Percentiles rank a stretch among this genome's conserved stretches.
Conservation (phyloP, 345 rosid species). For the Eucalyptus leucophloia region DNA sequence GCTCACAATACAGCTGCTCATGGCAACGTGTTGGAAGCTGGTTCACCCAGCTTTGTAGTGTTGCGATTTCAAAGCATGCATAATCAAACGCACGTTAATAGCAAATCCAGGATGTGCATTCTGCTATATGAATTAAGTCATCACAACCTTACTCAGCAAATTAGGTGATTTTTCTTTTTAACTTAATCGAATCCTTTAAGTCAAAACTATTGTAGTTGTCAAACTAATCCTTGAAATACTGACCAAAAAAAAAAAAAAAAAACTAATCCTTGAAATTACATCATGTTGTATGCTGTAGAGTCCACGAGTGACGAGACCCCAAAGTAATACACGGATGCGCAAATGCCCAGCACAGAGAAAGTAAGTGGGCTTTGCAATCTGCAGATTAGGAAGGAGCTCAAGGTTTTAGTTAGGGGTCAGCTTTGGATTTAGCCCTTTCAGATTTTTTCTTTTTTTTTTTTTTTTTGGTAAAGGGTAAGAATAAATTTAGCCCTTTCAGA, state of each 20-base stretch:
- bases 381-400: not conserved
- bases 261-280: not conserved
- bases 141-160: not conserved
- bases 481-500: not conserved
- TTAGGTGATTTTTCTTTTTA: no score
- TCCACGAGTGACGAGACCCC: not conserved
- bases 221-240: not conserved
- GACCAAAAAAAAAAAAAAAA: no score
- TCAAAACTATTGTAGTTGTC: not conserved
- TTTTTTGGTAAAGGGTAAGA: no score
- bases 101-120: not conserved
- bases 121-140: not conserved
- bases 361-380: not conserved
- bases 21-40: not conserved
- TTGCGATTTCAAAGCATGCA: not conserved
- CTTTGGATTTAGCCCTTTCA: not conserved
- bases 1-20: not conserved
- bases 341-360: not conserved
- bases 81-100: not conserved
- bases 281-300: not conserved
- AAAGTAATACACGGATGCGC: fast-evolving
- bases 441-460: no score
- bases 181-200: not conserved
- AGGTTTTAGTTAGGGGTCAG: not conserved
- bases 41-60: not conserved